These are phyloP conservation scores for Begonia fuchsioides DNA, from an alignment of 306 rosid genomes.

Conservation along the genomic window DNA sequence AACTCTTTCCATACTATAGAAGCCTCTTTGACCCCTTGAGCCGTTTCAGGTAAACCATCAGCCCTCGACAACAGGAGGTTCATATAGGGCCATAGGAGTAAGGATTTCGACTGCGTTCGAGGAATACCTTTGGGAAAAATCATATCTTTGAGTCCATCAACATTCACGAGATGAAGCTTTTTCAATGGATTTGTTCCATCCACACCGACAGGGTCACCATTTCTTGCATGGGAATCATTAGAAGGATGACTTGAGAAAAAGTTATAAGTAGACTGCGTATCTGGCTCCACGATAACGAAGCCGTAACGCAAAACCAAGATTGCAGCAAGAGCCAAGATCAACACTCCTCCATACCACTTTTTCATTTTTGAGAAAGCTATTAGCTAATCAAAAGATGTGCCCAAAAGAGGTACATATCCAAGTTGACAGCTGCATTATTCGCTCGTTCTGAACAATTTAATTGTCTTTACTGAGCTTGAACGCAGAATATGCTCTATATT, in stretches of 20 bases:
- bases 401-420: not conserved
- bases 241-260: slow-evolving; percentile 41
- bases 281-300: slow-evolving; percentile 34
- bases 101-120: slow-evolving; percentile 24
- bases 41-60: slow-evolving; percentile 67
- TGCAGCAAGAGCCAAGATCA: slow-evolving; percentile 45
- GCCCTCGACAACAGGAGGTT: slow-evolving; percentile 50
- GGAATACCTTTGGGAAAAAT: slow-evolving; percentile 27
- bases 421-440: not conserved
- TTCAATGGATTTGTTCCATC: slow-evolving; percentile 14
- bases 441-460: no score
- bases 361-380: slow-evolving; percentile 38
- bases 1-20: slow-evolving; percentile 70
- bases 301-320: slow-evolving; percentile 44
- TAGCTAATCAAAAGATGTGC: slow-evolving; percentile 9
- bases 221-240: slow-evolving; percentile 16
- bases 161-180: slow-evolving; percentile 33
- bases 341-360: slow-evolving; percentile 75
- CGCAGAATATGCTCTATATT: no score
- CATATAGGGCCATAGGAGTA: slow-evolving; percentile 62
- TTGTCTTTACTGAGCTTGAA: no score
- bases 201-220: slow-evolving; percentile 12
- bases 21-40: slow-evolving; percentile 85
- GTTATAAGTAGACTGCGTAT: slow-evolving; percentile 34
- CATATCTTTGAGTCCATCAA: slow-evolving; percentile 50